A percentile compares a stretch with the other conserved stretches of the same genome.
phyloP scores from a whole-genome alignment of 805 yeast genomes.

The Scheffersomyces stipitis region DNA sequence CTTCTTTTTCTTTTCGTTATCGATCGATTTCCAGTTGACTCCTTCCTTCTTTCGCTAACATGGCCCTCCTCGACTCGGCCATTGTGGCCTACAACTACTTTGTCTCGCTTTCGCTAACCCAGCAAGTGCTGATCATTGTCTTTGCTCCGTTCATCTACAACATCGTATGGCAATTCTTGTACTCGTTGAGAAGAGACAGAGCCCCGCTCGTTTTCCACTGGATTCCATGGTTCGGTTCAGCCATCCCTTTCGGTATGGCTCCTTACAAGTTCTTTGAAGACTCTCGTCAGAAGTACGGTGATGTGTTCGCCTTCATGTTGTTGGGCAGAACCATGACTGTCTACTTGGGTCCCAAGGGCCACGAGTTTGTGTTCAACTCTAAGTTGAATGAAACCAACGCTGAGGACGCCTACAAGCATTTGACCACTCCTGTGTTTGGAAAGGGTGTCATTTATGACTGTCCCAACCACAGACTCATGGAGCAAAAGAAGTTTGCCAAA shows the following conservation, averaged over 20 bases:
- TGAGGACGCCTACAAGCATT: constrained; percentile 91
- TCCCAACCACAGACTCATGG: constrained; percentile 92
- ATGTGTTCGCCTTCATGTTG: constrained; percentile 85
- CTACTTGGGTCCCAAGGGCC: constrained; percentile 95
- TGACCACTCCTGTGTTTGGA: constrained; percentile 99
- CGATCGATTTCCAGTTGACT: too few relatives aligned
- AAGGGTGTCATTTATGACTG: constrained; percentile 97
- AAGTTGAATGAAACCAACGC: constrained; percentile 89
- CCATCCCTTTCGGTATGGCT: constrained; percentile 84
- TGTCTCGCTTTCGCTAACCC: constrained; percentile 22
- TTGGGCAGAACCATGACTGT: constrained; percentile 94
- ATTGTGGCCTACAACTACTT: constrained; percentile 15
- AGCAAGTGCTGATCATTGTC: constrained; percentile 33
- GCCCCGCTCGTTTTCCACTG: constrained; percentile 90
- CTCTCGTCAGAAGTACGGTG: constrained; percentile 84
- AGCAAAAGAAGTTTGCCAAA: constrained; percentile 96
- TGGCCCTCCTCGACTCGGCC: constrained; percentile 25
- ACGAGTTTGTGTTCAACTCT: constrained; percentile 92
- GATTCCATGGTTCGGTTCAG: constrained; percentile 96
- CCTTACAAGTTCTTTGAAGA: constrained; percentile 87
- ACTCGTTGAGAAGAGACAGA: constrained; percentile 74
- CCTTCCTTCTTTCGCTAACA: constrained; percentile 7
- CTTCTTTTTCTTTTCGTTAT: too few relatives aligned
- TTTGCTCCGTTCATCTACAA: constrained; percentile 64
- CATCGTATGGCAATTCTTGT: constrained; percentile 62